phyloP scores from a whole-genome alignment of 2,329 filamentous ascomycete genomes.

The Aspergillus aculeatinus region DNA sequence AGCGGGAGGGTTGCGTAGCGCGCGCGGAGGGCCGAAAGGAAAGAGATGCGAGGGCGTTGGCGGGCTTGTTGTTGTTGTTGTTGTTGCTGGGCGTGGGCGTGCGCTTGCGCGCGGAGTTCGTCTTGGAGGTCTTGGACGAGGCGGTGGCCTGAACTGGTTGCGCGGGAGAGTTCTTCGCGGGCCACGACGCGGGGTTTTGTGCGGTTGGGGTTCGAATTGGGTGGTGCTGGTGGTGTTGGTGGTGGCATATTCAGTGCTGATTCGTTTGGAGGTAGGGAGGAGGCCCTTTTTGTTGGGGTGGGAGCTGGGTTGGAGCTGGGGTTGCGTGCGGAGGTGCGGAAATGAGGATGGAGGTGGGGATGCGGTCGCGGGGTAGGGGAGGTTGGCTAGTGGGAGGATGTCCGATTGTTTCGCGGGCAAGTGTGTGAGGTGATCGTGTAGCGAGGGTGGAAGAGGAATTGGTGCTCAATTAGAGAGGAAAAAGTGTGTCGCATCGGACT shows the following conservation, averaged over 20 bases:
- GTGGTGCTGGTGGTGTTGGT: background rate
- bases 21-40: slow-evolving; percentile 25
- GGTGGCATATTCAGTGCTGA: slow-evolving; percentile 8
- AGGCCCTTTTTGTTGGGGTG: background rate
- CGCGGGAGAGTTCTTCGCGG: slow-evolving; percentile 14
- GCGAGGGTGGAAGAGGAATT: background rate
- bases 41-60: slow-evolving; percentile 17
- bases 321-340: background rate
- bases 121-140: background rate
- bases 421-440: background rate
- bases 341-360: background rate
- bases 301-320: background rate
- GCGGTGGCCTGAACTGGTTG: background rate
- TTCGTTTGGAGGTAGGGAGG: background rate
- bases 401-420: background rate
- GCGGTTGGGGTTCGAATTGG: slow-evolving; percentile 6
- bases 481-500: background rate
- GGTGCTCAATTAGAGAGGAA: background rate
- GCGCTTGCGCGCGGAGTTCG: slow-evolving; percentile 2
- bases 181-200: slow-evolving; percentile 23
- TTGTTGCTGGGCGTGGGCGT: slow-evolving; percentile 3
- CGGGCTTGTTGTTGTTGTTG: slow-evolving; percentile 8
- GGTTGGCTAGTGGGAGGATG: background rate
- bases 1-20: slow-evolving; percentile 30
- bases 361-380: background rate